A percentile compares a stretch with the other conserved stretches of the same genome.
Evolutionary conservation across 331 rosid genomes (phyloP).

Genomic region (Ulmus americana): DNA sequence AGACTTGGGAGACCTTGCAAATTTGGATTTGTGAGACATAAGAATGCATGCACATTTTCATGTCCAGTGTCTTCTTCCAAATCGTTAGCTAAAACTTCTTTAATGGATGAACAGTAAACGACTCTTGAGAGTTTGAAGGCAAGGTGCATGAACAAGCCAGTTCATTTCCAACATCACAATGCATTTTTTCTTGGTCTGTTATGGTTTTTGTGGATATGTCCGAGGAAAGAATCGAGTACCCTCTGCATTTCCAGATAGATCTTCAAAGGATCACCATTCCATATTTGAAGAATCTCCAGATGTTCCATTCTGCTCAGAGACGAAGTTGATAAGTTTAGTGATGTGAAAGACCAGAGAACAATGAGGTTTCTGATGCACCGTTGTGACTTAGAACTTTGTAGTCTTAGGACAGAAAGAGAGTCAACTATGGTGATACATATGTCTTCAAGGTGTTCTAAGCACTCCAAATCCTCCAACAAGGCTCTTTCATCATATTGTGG

Average conservation of each 20-base stretch:
- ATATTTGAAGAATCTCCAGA: slow-evolving; percentile 5
- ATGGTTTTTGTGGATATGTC: not conserved
- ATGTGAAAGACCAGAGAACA: not conserved
- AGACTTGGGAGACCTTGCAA: not conserved
- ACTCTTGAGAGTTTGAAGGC: not conserved
- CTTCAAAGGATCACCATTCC: slow-evolving; percentile 9
- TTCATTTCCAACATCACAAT: slow-evolving; percentile 8
- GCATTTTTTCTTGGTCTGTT: not conserved
- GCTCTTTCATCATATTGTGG: not conserved
- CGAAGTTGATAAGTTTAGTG: not conserved
- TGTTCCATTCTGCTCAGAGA: not conserved
- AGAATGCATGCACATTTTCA: not conserved
- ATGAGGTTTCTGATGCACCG: slow-evolving; percentile 6
- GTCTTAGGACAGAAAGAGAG: not conserved
- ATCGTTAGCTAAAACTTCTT: not conserved
- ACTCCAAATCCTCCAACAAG: slow-evolving; percentile 5
- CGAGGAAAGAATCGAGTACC: not conserved
- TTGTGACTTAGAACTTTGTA: not conserved
- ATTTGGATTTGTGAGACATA: not conserved
- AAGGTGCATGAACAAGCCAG: not conserved
- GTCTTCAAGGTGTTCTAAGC: slow-evolving; percentile 4
- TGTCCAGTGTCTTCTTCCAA: not conserved
- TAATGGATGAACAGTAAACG: slow-evolving; percentile 4
- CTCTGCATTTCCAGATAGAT: not conserved
- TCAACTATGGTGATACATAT: slow-evolving; percentile 3